Conservation (phyloP, 345 rosid genomes). For the Eucalyptus tenuipes region DNA sequence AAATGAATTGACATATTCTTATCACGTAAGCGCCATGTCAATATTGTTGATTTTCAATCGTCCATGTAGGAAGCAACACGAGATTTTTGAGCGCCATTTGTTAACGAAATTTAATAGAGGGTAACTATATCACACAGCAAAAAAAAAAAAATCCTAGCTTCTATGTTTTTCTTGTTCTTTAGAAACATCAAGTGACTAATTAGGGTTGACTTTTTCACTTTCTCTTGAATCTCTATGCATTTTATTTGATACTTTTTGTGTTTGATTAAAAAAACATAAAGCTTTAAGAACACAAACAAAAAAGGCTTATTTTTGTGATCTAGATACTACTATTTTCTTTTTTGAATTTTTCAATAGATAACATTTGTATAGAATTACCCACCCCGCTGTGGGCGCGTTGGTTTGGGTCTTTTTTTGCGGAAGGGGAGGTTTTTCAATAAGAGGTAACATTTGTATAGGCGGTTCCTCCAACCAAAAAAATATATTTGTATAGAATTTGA, state of each 20-base stretch:
- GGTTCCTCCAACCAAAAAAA: too few species aligned
- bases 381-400: too few species aligned
- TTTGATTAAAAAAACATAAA: not conserved
- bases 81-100: too few species aligned
- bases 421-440: too few species aligned
- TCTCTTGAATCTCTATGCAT: not conserved
- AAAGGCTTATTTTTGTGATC: not conserved
- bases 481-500: not conserved
- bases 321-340: not conserved
- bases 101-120: not conserved
- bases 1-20: too few species aligned
- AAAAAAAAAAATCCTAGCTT: not conserved
- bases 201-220: not conserved
- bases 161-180: not conserved
- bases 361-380: not conserved
- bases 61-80: not conserved
- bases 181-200: not conserved
- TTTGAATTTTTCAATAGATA: not conserved
- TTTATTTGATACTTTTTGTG: not conserved
- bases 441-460: too few species aligned
- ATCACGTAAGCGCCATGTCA: not conserved
- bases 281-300: not conserved
- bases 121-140: not conserved
- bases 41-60: not conserved
- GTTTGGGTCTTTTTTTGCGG: too few species aligned